Conservation (phyloP, 176 grass and related monocot genomes). For the Aegilops umbellulata region DNA sequence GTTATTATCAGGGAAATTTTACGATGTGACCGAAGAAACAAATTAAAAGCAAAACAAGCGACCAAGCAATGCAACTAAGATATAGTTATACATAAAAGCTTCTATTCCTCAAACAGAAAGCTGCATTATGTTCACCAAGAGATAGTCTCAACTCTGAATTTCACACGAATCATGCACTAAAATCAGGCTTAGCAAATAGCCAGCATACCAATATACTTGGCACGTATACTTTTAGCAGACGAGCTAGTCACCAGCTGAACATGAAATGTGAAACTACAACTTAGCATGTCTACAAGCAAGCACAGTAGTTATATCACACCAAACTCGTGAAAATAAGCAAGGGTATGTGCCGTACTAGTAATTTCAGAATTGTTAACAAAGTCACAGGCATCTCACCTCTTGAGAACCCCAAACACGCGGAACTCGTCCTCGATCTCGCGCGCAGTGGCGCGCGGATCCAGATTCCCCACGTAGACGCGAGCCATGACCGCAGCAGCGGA, state of each 20-base stretch:
- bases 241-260: background rate
- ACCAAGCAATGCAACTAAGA: background rate
- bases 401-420: slow-evolving; percentile 68
- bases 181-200: background rate
- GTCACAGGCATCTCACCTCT: slow-evolving; percentile 47
- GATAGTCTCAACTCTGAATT: background rate
- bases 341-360: background rate
- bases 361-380: background rate
- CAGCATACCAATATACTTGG: background rate
- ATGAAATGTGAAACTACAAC: background rate
- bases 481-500: slow-evolving; percentile 36
- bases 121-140: background rate
- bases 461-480: slow-evolving; percentile 77
- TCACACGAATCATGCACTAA: background rate
- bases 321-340: background rate
- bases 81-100: background rate
- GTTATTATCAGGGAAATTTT: background rate
- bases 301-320: background rate
- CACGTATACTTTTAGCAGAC: background rate
- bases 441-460: slow-evolving; percentile 73
- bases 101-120: background rate
- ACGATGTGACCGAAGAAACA: background rate
- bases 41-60: background rate
- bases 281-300: background rate
- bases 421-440: slow-evolving; percentile 77